Conservation (phyloP, 2,329 filamentous ascomycete species). For the Lasiodiplodia hormozganensis region DNA sequence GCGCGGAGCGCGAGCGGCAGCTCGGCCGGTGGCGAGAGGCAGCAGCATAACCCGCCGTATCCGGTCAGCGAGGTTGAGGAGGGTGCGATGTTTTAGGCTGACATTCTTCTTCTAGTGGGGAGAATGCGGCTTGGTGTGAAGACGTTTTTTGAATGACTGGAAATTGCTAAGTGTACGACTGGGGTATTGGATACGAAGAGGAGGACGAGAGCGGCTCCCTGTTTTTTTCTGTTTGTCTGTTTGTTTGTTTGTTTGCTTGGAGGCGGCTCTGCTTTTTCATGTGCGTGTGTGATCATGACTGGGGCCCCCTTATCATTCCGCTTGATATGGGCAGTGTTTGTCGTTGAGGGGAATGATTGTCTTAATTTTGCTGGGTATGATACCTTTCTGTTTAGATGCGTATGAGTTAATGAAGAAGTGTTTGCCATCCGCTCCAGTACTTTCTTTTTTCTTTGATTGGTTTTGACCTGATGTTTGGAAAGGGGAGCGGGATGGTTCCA, state of each 20-base stretch:
- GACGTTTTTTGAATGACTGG: background rate
- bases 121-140: background rate
- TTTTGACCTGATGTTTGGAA: too few species aligned
- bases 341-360: background rate
- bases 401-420: background rate
- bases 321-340: background rate
- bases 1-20: slow-evolving; percentile 16
- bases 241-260: background rate
- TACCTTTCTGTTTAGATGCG: background rate
- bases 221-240: background rate
- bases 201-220: too few species aligned
- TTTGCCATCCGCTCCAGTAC: too few species aligned
- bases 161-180: too few species aligned
- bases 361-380: background rate
- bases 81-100: background rate
- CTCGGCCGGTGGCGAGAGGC: slow-evolving; percentile 1
- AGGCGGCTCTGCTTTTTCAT: background rate
- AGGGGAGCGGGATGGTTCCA: too few species aligned
- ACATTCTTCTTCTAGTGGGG: background rate
- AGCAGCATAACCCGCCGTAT: slow-evolving; percentile 14
- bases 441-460: too few species aligned
- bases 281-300: too few species aligned
- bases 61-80: slow-evolving; percentile 8
- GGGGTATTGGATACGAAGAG: too few species aligned
- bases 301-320: background rate